Evolutionary conservation across 306 rosid species (phyloP), one percentile per base, ranked within the genome.

Genomic region (Casuarina glauca): DNA sequence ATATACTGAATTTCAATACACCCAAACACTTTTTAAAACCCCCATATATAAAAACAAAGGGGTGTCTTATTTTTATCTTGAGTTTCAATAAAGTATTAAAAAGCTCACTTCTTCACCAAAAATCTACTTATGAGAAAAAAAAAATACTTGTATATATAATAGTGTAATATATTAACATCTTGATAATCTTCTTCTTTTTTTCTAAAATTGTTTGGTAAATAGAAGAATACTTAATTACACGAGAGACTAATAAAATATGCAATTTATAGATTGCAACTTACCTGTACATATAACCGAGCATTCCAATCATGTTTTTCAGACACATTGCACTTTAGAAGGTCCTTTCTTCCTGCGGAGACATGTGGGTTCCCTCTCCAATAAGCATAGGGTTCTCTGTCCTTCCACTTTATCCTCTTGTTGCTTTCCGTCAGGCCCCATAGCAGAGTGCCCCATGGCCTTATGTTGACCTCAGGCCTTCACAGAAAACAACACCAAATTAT

Each of bases 311-410:
- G 61, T 46, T 73, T 3, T 2, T 73, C 52, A 3, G 91, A 69
- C 44, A 38, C 75, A 16, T 87, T 87, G 82, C 91, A 87, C 44
- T 42, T 78, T 39, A 11, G 2, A 17, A 87, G 89, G 9, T 68
- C 12, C 10, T 2, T 38, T 74, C 91, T 73, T 5, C 76, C 9
- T 4, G 0, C 1, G 7, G 85, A 78, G 42, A 63, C 74, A 3
- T 7, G 0, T 1, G 84, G 85, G 75, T 87, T 87, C 7, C 91
- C 91, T 78, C 81, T 88, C 91, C 91, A 88, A 78, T 73, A 85
- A 17, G 86, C 91, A 35, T 83, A 81, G 46, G 91, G 91, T 74
- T 45, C 2, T 55, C 91, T 85, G 70, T 85, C 79, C 62, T 83
- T 71, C 91, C 91, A 88, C 61, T 74, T 74, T 5, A 80, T 57